Evolutionary conservation across 2,329 filamentous ascomycete species (phyloP), one percentile per base, ranked within the genome.

Genomic region (Colletotrichum chrysophilum): DNA sequence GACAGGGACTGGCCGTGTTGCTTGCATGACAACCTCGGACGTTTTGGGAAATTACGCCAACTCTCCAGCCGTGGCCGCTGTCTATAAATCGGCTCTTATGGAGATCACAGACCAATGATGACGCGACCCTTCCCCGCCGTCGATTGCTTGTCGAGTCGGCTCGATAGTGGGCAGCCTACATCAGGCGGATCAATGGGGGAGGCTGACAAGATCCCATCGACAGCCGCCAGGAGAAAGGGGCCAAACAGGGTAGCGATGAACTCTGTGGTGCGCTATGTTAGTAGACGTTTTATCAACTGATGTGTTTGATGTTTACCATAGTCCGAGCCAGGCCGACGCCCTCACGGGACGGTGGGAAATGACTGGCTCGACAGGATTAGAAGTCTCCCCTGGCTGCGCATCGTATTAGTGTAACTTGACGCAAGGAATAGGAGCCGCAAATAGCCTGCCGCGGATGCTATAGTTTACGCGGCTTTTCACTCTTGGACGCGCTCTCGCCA

Each of bases 31-130:
- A 83, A 85, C 77, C 80, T 79, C 80, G 79, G 80, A 83, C 81
- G 76, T 67, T 84, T 87, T 86, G 84, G 87, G 86, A 88, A 87
- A 87, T 87, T 86, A 81, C 81, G 82, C 78, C 82, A 83, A 81
- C 75, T 81, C 79, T 84, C 70, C 84, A 83, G 79, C 80, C 83
- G 81, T 81, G 77, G 76, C 79, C 79, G 77, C 80, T 80, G 79
- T 78, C 82, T 81, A 84, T 85, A 86, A 78, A 73, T 82, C 80
- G 79, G 81, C 80, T 84, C 80, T 81, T 85, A 84, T 83, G 82
- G 78, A 80, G 79, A 83, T 83, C 81, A 72, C 70, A 69, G 74
- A 52, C 75, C 76, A 78, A 81, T 83, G 78, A 80, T 80, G 81
- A 81, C 80, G 80, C 79, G 79, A 82, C 80, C 66, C 76, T 72